Base-by-base conservation (phyloP, 768 basidiomycete species). In the Nevesoporus exiguus region DNA sequence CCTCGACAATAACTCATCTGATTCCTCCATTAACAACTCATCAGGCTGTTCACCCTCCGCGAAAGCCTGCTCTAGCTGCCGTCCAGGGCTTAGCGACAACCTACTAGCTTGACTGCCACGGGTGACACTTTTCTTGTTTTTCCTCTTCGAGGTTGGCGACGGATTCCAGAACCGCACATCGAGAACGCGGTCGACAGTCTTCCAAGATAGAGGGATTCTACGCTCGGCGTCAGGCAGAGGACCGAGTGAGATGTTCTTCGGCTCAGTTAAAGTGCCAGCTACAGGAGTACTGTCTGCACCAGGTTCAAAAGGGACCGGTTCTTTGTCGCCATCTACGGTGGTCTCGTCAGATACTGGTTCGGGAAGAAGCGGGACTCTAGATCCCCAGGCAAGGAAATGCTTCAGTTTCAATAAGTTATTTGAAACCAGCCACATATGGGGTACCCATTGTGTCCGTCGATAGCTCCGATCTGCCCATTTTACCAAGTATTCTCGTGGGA, bases 401-500 rank as follows among this genome's bases (percentile, higher is more conserved):
- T 86, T 88, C 54, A 97, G 72, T 65, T 86, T 90, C 11, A 69
- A 64, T n/a, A 72, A 66, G 48, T 82, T 76, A n/a, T 81, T 84
- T 10, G 86, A 81, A 29, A 84, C 74, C 2, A 97, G 75, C 93
- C 93, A 98, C 76, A 88, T 84, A 62, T 98, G 94, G 29, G 93
- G 88, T 2, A 97, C 93, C 94, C 94, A 98, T 67, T 88, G 80
- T 11, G 81, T 73, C 40, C 87, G 81, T 49, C 88, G 76, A 69
- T 90, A 98, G 59, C 93, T 90, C 42, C 87, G 74, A 37, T 78
- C 83, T 9, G 70, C 69, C 93, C 93, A 98, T 68, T 98, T 98
- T 51, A 98, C 83, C 13, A 98, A 82, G 67, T 98, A 98, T 69
- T 96, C 92, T 41, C 95, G 75, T n/a, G 90, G 91, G 15, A 95